Evolutionary conservation across 495 filamentous ascomycete genomes (phyloP).

Genomic region (Podospora bellae-mahoneyi): DNA sequence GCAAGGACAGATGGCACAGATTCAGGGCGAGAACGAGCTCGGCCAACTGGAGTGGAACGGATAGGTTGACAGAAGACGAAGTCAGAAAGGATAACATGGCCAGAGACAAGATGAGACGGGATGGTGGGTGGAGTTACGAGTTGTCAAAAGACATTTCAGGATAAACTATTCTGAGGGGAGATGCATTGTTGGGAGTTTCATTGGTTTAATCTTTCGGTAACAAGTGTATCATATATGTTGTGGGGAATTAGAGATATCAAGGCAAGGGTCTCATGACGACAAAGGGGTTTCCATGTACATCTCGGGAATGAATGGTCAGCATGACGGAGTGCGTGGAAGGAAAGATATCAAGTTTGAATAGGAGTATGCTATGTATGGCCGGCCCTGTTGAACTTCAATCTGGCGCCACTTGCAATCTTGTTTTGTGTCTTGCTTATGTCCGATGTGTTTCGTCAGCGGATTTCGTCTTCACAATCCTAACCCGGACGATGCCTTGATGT

Average conservation of each 20-base stretch:
- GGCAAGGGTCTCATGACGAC: not conserved
- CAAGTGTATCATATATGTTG: not conserved
- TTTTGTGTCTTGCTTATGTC: no score
- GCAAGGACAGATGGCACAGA: constrained; percentile 73
- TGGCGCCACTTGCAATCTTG: no score
- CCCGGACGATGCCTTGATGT: no score
- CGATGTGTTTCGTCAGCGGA: no score
- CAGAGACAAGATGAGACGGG: constrained; percentile 71
- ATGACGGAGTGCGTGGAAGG: not conserved
- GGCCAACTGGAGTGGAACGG: constrained; percentile 86
- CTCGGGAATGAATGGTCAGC: not conserved
- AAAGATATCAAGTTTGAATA: not conserved
- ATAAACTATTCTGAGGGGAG: not conserved
- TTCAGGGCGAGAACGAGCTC: constrained; percentile 87
- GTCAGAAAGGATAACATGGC: constrained; percentile 75
- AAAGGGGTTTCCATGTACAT: not conserved
- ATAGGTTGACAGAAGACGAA: constrained; percentile 86
- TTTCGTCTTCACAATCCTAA: no score
- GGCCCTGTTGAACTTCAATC: no score
- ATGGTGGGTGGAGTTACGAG: constrained; percentile 82
- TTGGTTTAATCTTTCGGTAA: not conserved
- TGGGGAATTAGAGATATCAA: not conserved
- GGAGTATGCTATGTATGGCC: not conserved
- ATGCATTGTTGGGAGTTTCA: not conserved
- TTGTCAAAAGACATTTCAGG: constrained; percentile 23